phyloP scores from a whole-genome alignment of 306 rosid species.

The Cyclanthera cordifolia region DNA sequence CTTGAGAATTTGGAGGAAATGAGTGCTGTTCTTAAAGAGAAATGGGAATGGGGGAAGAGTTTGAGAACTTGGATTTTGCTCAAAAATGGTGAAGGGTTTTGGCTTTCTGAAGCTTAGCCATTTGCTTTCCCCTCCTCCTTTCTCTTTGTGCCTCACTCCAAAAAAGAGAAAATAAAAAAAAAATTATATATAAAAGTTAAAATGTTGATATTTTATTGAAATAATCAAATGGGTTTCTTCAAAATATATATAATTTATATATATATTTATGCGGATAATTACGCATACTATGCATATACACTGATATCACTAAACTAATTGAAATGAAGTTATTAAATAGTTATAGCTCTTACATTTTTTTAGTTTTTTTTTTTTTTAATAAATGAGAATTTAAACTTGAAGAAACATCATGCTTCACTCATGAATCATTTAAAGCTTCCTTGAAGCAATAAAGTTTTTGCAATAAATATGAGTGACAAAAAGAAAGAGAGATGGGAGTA shows the following conservation, averaged over 20 bases:
- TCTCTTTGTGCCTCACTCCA: background rate
- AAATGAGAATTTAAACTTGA: background rate
- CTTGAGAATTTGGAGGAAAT: background rate
- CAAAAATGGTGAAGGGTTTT: slow-evolving; percentile 11
- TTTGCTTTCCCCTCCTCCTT: background rate
- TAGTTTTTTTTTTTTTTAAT: too few relatives aligned
- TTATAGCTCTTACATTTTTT: too few relatives aligned
- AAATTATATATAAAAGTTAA: too few relatives aligned
- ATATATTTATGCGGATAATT: background rate
- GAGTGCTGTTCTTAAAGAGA: background rate
- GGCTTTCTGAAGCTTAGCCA: background rate
- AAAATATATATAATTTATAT: too few relatives aligned
- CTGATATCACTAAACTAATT: too few relatives aligned
- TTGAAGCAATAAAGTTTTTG: slow-evolving; percentile 1
- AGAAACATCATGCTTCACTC: background rate
- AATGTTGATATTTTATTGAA: too few relatives aligned
- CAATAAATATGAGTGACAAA: background rate
- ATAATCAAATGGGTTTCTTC: too few relatives aligned
- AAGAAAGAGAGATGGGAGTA: background rate
- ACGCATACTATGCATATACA: too few relatives aligned
- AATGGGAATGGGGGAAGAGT: background rate
- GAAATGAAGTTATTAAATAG: background rate
- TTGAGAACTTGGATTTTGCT: background rate
- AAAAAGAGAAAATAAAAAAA: too few relatives aligned
- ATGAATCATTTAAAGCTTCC: background rate